Evolutionary conservation across 805 yeast species (phyloP), one percentile per base, ranked within the genome.

Genomic region (Ogataea nonfermentans): DNA sequence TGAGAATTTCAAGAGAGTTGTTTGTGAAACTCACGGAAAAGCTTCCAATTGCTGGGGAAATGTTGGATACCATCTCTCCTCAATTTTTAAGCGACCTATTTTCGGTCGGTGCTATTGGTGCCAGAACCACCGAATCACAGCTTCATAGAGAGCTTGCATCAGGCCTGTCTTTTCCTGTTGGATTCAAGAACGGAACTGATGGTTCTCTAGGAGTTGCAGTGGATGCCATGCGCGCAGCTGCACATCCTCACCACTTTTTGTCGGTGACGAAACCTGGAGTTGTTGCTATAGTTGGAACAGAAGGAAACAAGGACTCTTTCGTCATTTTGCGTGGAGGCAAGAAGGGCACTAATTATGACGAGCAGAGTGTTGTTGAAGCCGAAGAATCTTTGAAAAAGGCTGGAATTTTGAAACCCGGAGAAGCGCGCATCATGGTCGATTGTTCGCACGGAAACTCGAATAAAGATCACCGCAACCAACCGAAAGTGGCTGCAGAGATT

Each of bases 71-170:
- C 19, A 91, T 93, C 48, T 88, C 96, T 11, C 99, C 99, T 1
- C 96, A 91, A 72, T 91, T 84, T 68, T 74, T 91, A 56, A 79
- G 93, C 35, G 99, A 91, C 65, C 78, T 91, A 52, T 84, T 91
- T 75, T 85, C 96, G 17, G 78, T 93, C 38, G 99, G 99, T 57
- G 99, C 99, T 34, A 90, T 91, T 63, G 99, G 99, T 57, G 99
- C 99, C 27, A 84, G 99, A 74, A 91, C 99, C 32, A 91, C 99
- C 27, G 99, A 91, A 71, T 89, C 96, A 27, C 99, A 91, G 71
- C 78, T 91, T 39, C 99, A 91, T 66, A 82, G 99, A 65, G 99
- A 91, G 66, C 76, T 91, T 52, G 96, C 98, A 3, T 89, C 97
- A 1, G 99, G 98, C 23, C 71, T 93, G 32, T 86, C 96, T 3